phyloP scores from a whole-genome alignment of 2,329 filamentous ascomycete species.

The Aspergillus fructus region DNA sequence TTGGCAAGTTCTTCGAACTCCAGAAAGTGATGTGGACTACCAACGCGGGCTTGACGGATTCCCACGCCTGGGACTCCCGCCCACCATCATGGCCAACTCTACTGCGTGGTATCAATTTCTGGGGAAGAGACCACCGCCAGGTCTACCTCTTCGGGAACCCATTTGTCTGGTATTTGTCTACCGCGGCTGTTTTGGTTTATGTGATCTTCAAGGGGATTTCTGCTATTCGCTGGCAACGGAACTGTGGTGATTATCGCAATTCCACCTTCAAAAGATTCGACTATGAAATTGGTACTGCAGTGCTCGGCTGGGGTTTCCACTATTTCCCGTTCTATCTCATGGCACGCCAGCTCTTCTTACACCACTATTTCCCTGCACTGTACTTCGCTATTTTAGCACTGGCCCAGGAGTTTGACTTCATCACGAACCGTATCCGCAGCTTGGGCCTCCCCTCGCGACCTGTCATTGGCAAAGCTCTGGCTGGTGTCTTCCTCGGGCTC shows the following conservation, averaged over 20 bases:
- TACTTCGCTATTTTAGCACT: constrained; percentile 91
- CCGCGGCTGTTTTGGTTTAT: constrained; percentile 73
- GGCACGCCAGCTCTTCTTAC: constrained; percentile 95
- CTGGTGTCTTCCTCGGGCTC: constrained; percentile 70
- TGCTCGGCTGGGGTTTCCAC: constrained; percentile 94
- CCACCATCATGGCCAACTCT: constrained; percentile 91
- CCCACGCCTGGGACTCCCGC: constrained; percentile 96
- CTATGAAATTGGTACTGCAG: constrained; percentile 87
- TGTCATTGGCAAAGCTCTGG: constrained; percentile 70
- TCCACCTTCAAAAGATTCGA: constrained; percentile 92
- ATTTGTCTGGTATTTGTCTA: constrained; percentile 90
- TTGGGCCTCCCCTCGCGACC: constrained; percentile 69
- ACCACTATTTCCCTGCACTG: constrained; percentile 96
- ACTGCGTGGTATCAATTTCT: constrained; percentile 96
- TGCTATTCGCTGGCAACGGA: constrained; percentile 90
- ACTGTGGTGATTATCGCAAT: constrained; percentile 80
- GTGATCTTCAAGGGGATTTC: constrained; percentile 82
- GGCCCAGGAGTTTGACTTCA: constrained; percentile 85
- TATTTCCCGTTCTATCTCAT: constrained; percentile 99
- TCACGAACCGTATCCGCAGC: constrained; percentile 68
- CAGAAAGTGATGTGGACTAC: constrained; percentile 99
- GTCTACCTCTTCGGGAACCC: constrained; percentile 97
- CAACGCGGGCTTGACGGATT: constrained; percentile 93
- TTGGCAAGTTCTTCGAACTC: constrained; percentile 96
- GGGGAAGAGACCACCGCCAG: constrained; percentile 90